phyloP scores from a whole-genome alignment of 2,329 filamentous ascomycete genomes.

The Capronia americana region DNA sequence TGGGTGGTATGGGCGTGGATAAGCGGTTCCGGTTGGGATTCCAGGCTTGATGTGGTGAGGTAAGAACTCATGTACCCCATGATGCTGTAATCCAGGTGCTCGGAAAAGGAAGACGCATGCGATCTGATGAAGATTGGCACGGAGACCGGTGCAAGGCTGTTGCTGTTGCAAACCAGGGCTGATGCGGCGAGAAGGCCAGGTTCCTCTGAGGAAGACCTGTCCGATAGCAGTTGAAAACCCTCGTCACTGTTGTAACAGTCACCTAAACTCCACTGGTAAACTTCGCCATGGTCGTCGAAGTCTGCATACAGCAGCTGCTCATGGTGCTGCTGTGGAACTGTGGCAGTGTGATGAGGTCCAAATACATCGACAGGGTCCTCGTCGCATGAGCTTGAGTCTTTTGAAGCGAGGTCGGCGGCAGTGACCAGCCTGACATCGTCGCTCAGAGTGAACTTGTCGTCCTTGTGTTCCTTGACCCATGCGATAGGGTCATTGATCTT shows the following conservation, averaged over 20 bases:
- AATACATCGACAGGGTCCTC: slow-evolving; percentile 2
- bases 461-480: slow-evolving; percentile 15
- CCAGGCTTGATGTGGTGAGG: neutral
- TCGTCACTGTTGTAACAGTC: neutral
- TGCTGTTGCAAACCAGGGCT: neutral
- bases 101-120: slow-evolving; percentile 8
- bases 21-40: slow-evolving; percentile 15
- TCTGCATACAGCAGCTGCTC: neutral
- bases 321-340: neutral
- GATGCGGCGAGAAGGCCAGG: neutral
- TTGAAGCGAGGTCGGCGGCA: slow-evolving; percentile 5
- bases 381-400: slow-evolving; percentile 13
- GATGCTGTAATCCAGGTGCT: slow-evolving; percentile 18
- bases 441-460: slow-evolving; percentile 7
- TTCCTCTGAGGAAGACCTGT: neutral
- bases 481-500: slow-evolving; percentile 23
- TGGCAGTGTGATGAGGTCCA: neutral
- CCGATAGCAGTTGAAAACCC: neutral
- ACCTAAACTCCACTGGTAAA: neutral
- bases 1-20: slow-evolving; percentile 22
- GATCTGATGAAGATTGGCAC: slow-evolving; percentile 15
- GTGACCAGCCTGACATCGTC: slow-evolving; percentile 20
- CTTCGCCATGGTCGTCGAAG: neutral
- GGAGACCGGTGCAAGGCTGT: neutral
- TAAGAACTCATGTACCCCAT: slow-evolving; percentile 17